Evolutionary conservation across 2,329 filamentous ascomycete genomes (phyloP).

Genomic region (Elsinoe fawcettii): DNA sequence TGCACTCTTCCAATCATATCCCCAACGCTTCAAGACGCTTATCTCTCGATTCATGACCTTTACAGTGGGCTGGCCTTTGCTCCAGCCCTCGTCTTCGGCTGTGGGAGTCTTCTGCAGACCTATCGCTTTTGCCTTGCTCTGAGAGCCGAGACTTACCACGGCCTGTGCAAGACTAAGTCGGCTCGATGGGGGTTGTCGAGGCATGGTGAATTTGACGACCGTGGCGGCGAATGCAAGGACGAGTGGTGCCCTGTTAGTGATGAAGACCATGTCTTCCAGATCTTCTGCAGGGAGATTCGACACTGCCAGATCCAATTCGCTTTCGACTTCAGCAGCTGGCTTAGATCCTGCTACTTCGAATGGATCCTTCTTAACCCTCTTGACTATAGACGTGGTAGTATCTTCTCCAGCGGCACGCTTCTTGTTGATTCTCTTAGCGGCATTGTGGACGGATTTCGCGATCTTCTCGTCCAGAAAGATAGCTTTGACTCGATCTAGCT

Average conservation of each 20-base stretch:
- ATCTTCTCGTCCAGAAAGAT: conserved; percentile 47
- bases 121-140: conserved; percentile 65
- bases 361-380: conserved; percentile 20
- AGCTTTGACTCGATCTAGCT: conserved; percentile 36
- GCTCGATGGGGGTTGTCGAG: conserved; percentile 77
- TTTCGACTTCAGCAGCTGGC: conserved; percentile 53
- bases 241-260: conserved; percentile 74
- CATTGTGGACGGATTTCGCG: conserved; percentile 49
- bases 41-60: conserved; percentile 67
- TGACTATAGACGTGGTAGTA: conserved; percentile 18
- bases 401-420: conserved; percentile 42
- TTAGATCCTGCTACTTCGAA: conserved; percentile 16
- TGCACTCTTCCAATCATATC: conserved; percentile 53
- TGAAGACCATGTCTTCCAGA: conserved; percentile 51
- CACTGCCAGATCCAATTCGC: conserved; percentile 51
- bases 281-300: conserved; percentile 50
- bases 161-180: conserved; percentile 75
- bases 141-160: conserved; percentile 72
- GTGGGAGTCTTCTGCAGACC: conserved; percentile 57
- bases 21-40: conserved; percentile 67
- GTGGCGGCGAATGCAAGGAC: conserved; percentile 73
- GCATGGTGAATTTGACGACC: conserved; percentile 71
- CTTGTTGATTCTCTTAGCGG: conserved; percentile 49
- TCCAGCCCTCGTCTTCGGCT: conserved; percentile 64
- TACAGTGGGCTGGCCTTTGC: conserved; percentile 65